Percentiles rank a stretch among this genome's conserved stretches.
phyloP scores from a whole-genome alignment of 306 rosid genomes.

The Delonix regia region DNA sequence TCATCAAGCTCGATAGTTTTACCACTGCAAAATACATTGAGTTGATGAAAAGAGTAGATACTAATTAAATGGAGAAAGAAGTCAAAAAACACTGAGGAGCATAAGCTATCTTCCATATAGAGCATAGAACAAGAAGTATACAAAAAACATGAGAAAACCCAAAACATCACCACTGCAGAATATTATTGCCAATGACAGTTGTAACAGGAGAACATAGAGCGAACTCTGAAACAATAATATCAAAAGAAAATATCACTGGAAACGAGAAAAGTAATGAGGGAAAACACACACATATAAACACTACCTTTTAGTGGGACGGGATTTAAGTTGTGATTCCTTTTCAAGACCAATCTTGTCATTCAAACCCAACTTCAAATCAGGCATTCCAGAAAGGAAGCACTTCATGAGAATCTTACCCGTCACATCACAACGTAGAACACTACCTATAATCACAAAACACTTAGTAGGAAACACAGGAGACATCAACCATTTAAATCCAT shows the following conservation, averaged over 20 bases:
- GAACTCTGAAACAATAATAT: slow-evolving; percentile 1
- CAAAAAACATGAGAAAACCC: background rate
- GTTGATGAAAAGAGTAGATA: slow-evolving; percentile 2
- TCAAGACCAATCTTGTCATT: slow-evolving; percentile 94
- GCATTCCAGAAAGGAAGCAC: slow-evolving; percentile 97
- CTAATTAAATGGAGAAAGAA: background rate
- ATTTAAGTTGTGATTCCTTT: slow-evolving; percentile 80
- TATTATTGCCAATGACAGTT: slow-evolving; percentile 3
- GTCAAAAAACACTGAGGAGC: background rate
- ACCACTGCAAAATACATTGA: slow-evolving; percentile 59
- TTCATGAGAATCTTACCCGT: slow-evolving; percentile 92
- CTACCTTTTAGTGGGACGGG: slow-evolving; percentile 88
- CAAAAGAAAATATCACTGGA: slow-evolving; percentile 2
- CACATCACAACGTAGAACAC: slow-evolving; percentile 90
- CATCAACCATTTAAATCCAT: slow-evolving; percentile 17
- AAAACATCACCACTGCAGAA: background rate
- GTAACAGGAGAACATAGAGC: slow-evolving; percentile 8
- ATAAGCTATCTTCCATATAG: slow-evolving; percentile 2
- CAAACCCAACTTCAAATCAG: slow-evolving; percentile 90
- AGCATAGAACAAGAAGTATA: background rate
- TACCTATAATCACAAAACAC: slow-evolving; percentile 61
- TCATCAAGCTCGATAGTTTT: slow-evolving; percentile 94
- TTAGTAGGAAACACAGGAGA: slow-evolving; percentile 33
- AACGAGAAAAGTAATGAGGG: background rate
- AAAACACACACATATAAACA: slow-evolving; percentile 23